These are phyloP conservation scores for Yamadazyma spencermartinsiae DNA, from an alignment of 1,139 yeast species.

Conservation along the genomic window DNA sequence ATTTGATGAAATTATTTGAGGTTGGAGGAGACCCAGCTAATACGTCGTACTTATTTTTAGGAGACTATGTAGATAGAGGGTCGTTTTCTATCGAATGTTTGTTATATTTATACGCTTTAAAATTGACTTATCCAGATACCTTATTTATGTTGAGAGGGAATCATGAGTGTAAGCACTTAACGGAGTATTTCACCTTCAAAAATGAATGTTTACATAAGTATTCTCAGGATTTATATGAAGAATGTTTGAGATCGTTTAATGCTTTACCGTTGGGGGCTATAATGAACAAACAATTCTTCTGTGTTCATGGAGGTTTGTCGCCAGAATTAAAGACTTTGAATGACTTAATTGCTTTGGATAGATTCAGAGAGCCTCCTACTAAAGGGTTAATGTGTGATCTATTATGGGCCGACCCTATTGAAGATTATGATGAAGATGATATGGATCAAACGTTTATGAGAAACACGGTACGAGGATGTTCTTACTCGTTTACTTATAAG, in stretches of 20 bases:
- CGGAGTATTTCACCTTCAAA: slow-evolving; percentile 92
- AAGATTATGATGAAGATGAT: slow-evolving; percentile 76
- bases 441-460: slow-evolving; percentile 52
- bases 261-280: slow-evolving; percentile 90
- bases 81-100: slow-evolving; percentile 89
- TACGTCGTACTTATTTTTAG: slow-evolving; percentile 81
- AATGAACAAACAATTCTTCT: slow-evolving; percentile 91
- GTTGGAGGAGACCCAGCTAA: slow-evolving; percentile 87
- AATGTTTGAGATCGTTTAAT: slow-evolving; percentile 77
- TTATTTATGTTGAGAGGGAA: slow-evolving; percentile 90
- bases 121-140: slow-evolving; percentile 72
- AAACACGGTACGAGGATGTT: slow-evolving; percentile 88
- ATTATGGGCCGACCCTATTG: slow-evolving; percentile 95
- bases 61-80: slow-evolving; percentile 97
- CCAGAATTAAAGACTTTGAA: slow-evolving; percentile 75
- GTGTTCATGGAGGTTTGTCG: slow-evolving; percentile 97
- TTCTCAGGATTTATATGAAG: slow-evolving; percentile 65
- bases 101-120: slow-evolving; percentile 75
- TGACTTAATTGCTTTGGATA: slow-evolving; percentile 67
- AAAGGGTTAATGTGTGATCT: slow-evolving; percentile 93
- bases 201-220: slow-evolving; percentile 90
- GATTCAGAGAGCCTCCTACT: slow-evolving; percentile 93
- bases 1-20: slow-evolving; percentile 86
- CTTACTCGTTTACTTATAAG: slow-evolving; percentile 82
- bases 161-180: slow-evolving; percentile 92